Evolutionary conservation across 2,329 filamentous ascomycete species (phyloP).

Genomic region (Neonectria magnoliae): DNA sequence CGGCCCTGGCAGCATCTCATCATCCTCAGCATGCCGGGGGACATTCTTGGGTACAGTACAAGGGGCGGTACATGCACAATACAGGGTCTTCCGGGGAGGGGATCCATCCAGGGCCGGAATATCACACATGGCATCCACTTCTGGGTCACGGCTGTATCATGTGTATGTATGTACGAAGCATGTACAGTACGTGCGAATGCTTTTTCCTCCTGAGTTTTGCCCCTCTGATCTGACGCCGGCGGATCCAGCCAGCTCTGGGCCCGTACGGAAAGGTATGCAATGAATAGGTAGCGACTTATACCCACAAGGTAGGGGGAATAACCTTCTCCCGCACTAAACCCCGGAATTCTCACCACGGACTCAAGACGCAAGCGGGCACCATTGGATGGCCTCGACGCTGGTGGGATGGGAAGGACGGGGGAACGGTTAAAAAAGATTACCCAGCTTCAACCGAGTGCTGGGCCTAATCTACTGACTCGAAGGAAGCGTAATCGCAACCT

Average conservation of each 20-base stretch:
- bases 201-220: not conserved
- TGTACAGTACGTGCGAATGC: not conserved
- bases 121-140: slow-evolving; percentile 19
- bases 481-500: slow-evolving; percentile 27
- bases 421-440: slow-evolving; percentile 12
- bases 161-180: not conserved
- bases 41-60: slow-evolving; percentile 20
- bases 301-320: not conserved
- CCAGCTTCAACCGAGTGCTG: slow-evolving; percentile 12
- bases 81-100: slow-evolving; percentile 13
- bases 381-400: slow-evolving; percentile 31
- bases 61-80: slow-evolving; percentile 23
- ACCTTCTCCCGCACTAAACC: slow-evolving; percentile 23
- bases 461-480: slow-evolving; percentile 34
- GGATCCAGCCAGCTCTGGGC: too few relatives aligned
- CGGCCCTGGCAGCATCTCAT: slow-evolving; percentile 11
- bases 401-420: slow-evolving; percentile 31
- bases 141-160: not conserved
- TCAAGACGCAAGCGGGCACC: slow-evolving; percentile 30
- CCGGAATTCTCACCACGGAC: slow-evolving; percentile 32
- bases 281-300: too few relatives aligned
- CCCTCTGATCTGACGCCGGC: not conserved
- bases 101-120: slow-evolving; percentile 17
- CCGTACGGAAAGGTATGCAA: too few relatives aligned
- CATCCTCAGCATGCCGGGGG: slow-evolving; percentile 28